Evolutionary conservation across 2,329 filamentous ascomycete species (phyloP).

Genomic region (Talaromyces sp.): DNA sequence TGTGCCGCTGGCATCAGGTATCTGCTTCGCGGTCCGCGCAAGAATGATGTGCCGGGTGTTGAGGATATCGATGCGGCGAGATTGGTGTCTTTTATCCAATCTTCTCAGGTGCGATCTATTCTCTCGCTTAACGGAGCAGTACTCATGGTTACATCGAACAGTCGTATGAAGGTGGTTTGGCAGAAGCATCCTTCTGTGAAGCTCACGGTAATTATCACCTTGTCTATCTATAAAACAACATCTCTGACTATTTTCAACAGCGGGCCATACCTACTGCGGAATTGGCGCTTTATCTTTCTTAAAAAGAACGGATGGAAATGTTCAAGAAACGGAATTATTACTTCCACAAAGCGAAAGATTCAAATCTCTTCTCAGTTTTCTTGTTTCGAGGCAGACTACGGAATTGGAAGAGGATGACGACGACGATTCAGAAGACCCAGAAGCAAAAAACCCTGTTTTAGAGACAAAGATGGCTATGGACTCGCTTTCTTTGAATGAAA

Average conservation of each 20-base stretch:
- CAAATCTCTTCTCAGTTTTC: conserved; percentile 48
- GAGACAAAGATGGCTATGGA: conserved; percentile 5
- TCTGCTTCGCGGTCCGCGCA: conserved; percentile 66
- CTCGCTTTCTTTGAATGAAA: conserved; percentile 19
- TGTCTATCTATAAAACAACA: conserved; percentile 6
- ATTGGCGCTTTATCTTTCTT: conserved; percentile 73
- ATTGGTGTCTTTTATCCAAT: conserved; percentile 66
- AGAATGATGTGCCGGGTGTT: conserved; percentile 51
- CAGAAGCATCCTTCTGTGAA: conserved; percentile 73
- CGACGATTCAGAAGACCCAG: not conserved
- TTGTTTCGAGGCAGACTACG: conserved; percentile 61
- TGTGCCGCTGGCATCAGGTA: conserved; percentile 76
- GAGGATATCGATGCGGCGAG: conserved; percentile 70
- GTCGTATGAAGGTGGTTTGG: conserved; percentile 81
- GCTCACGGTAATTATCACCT: conserved; percentile 62
- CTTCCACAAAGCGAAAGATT: conserved; percentile 25
- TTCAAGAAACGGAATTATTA: conserved; percentile 18
- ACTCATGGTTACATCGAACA: conserved; percentile 35
- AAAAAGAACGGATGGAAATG: conserved; percentile 51
- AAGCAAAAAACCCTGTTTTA: not conserved
- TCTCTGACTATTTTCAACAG: conserved; percentile 39
- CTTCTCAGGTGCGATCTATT: conserved; percentile 49
- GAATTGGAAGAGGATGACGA: conserved; percentile 47
- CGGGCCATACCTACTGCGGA: conserved; percentile 87
- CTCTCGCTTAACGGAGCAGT: conserved; percentile 7